These are phyloP conservation scores for Stephania japonica DNA, from an alignment of 164 flowering plant genomes.

Conservation along the genomic window DNA sequence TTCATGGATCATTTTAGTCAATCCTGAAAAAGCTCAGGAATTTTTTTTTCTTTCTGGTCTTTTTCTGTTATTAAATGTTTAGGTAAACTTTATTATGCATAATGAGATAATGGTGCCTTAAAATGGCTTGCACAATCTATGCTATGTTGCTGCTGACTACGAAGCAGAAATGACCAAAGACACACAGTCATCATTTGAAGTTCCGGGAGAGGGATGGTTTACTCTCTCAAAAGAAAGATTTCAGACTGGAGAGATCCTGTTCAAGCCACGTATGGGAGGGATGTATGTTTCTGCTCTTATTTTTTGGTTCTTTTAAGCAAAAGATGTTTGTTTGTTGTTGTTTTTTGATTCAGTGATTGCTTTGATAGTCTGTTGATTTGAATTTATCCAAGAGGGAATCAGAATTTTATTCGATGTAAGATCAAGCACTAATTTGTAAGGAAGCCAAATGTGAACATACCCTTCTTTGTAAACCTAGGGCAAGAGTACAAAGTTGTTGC, in stretches of 20 bases:
- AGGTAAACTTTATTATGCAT: not conserved
- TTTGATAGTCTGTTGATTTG: not conserved
- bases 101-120: slow-evolving; percentile 10
- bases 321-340: not conserved
- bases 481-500: too few species aligned
- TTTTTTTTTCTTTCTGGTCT: not conserved
- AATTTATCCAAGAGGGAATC: not conserved
- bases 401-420: not conserved
- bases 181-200: slow-evolving; percentile 54
- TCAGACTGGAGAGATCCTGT: slow-evolving; percentile 88
- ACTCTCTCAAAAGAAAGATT: slow-evolving; percentile 84
- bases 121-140: slow-evolving; percentile 52
- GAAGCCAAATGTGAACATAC: not conserved
- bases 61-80: not conserved
- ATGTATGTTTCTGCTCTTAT: slow-evolving; percentile 45
- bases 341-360: not conserved
- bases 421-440: too few species aligned
- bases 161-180: slow-evolving; percentile 73
- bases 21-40: not conserved
- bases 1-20: not conserved
- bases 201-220: slow-evolving; percentile 54
- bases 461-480: too few species aligned
- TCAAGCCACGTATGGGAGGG: slow-evolving; percentile 80
- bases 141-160: slow-evolving; percentile 90
- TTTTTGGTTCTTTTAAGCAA: slow-evolving; percentile 9